phyloP scores from a whole-genome alignment of 1,284 basidiomycete genomes.

The Tilletia caries region DNA sequence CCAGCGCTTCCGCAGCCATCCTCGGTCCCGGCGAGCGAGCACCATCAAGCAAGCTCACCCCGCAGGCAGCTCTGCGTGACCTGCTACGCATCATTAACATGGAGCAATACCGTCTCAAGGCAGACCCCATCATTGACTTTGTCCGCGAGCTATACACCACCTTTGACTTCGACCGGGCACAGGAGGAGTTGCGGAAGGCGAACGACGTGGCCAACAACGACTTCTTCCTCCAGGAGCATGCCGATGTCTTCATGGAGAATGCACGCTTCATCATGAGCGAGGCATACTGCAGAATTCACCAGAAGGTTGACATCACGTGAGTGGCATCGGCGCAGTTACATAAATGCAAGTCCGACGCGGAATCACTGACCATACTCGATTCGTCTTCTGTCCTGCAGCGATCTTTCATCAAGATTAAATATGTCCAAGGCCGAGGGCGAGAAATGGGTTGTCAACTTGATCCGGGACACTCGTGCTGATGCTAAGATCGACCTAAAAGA shows the following conservation, averaged over 20 bases:
- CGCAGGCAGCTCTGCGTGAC: slow-evolving; percentile 49
- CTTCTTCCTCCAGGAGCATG: slow-evolving; percentile 87
- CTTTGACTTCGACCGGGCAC: slow-evolving; percentile 85
- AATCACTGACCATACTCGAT: background rate
- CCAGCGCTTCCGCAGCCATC: slow-evolving; percentile 28
- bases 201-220: slow-evolving; percentile 82
- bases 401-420: slow-evolving; percentile 87
- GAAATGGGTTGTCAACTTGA: slow-evolving; percentile 98
- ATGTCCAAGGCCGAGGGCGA: slow-evolving; percentile 89
- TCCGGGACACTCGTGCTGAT: slow-evolving; percentile 92
- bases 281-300: slow-evolving; percentile 95
- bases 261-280: slow-evolving; percentile 92
- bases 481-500: slow-evolving; percentile 96
- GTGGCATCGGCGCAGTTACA: slow-evolving; percentile 54
- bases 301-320: slow-evolving; percentile 87
- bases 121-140: slow-evolving; percentile 91
- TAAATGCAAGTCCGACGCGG: background rate
- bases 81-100: slow-evolving; percentile 47
- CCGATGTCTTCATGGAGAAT: slow-evolving; percentile 90
- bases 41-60: slow-evolving; percentile 37
- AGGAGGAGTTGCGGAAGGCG: slow-evolving; percentile 73
- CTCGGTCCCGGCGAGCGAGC: slow-evolving; percentile 45
- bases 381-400: slow-evolving; percentile 58
- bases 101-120: slow-evolving; percentile 63
- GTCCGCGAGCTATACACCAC: slow-evolving; percentile 88